These are phyloP conservation scores for Zalaria obscura DNA, from an alignment of 2,329 filamentous ascomycete genomes.

Conservation along the genomic window DNA sequence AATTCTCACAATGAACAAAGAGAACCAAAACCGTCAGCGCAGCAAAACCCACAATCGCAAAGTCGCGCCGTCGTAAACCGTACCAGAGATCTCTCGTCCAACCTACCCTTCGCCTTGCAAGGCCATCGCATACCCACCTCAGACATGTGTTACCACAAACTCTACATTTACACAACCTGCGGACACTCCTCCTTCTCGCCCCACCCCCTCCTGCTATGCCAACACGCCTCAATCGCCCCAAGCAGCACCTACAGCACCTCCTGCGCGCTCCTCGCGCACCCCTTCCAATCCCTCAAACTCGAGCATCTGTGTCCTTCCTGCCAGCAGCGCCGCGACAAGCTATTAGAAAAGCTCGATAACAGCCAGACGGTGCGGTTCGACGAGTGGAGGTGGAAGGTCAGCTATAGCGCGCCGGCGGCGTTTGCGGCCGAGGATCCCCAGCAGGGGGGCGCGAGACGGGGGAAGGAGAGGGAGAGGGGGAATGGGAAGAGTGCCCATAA, in stretches of 20 bases:
- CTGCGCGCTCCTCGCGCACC: conserved; percentile 18
- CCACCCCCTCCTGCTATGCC: conserved; percentile 21
- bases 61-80: neutral
- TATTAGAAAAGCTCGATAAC: conserved; percentile 14
- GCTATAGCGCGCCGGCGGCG: conserved; percentile 17
- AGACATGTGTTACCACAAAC: conserved; percentile 28
- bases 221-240: conserved; percentile 12
- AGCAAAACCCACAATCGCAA: neutral
- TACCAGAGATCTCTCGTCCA: neutral
- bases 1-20: neutral
- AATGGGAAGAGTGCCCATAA: conserved; percentile 7
- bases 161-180: conserved; percentile 27
- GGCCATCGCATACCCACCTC: conserved; percentile 1
- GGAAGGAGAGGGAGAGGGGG: conserved; percentile 5
- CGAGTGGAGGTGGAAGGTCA: conserved; percentile 27
- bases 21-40: neutral
- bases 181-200: conserved; percentile 24
- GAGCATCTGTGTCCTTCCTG: conserved; percentile 20
- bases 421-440: conserved; percentile 12
- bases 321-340: conserved; percentile 11
- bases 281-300: conserved; percentile 20
- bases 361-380: conserved; percentile 19
- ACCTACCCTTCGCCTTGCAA: neutral
- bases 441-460: conserved; percentile 8
- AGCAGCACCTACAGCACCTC: conserved; percentile 8